phyloP scores from a whole-genome alignment of 345 rosid genomes.

The Ricinus communis region DNA sequence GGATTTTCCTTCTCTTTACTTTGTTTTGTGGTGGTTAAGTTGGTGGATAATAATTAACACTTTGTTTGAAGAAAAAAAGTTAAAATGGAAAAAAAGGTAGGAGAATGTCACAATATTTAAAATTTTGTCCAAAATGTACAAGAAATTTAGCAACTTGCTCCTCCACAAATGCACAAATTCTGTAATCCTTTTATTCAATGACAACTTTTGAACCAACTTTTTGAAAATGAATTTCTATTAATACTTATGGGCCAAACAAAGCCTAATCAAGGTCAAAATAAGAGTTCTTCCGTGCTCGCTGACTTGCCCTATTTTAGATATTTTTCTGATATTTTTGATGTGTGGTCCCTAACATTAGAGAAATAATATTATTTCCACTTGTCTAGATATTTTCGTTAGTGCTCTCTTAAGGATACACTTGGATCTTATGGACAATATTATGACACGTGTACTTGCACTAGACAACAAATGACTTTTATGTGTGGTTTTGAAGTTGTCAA shows the following conservation, averaged over 20 bases:
- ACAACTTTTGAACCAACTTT: no score
- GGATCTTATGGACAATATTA: constrained; percentile 2
- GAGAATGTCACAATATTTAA: no score
- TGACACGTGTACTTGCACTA: constrained; percentile 12
- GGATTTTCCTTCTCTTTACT: no score
- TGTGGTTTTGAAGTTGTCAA: neutral
- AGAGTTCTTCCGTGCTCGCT: neutral
- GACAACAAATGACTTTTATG: no score
- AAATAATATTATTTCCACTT: neutral
- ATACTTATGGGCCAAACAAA: no score
- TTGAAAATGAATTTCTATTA: no score
- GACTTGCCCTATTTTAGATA: neutral
- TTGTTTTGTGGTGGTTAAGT: neutral
- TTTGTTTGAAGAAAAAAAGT: no score
- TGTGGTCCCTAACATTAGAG: neutral
- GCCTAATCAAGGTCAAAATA: constrained; percentile 2
- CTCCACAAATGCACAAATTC: no score
- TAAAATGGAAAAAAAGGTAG: no score
- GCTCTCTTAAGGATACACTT: neutral
- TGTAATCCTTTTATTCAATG: no score
- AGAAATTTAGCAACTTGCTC: no score
- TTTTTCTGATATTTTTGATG: neutral
- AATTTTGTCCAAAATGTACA: no score
- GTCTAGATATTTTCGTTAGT: constrained; percentile 14
- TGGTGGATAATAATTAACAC: constrained; percentile 15